A percentile compares a stretch with the other conserved stretches of the same genome.
Evolutionary conservation across 768 basidiomycete species (phyloP).

Genomic region (Lactarius psammicola): DNA sequence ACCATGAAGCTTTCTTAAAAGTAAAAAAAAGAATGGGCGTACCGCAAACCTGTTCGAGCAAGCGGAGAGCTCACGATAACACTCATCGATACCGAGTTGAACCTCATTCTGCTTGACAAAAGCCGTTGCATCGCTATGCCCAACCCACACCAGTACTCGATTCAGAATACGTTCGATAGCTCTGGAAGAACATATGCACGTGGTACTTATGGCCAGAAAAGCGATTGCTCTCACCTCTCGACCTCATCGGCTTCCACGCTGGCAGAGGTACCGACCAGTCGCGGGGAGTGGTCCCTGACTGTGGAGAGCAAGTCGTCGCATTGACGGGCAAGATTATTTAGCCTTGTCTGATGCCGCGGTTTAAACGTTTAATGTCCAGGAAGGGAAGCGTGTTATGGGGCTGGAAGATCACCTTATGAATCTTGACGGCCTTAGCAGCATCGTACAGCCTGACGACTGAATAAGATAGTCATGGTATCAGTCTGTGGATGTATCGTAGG

Average conservation of each 20-base stretch:
- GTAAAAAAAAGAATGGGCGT: conserved; percentile 14
- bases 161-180: conserved; percentile 4
- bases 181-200: conserved; percentile 4
- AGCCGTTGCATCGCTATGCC: background rate
- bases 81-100: conserved; percentile 41
- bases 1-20: background rate
- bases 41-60: conserved; percentile 41
- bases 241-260: conserved; percentile 12
- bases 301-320: conserved; percentile 6
- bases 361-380: background rate
- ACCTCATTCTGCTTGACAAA: conserved; percentile 43
- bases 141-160: conserved; percentile 8
- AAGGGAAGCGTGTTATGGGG: background rate
- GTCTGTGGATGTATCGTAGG: background rate
- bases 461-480: background rate
- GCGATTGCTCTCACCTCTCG: conserved; percentile 1
- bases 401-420: conserved; percentile 11
- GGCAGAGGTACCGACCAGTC: background rate
- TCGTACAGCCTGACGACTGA: conserved; percentile 16
- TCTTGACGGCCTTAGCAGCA: conserved; percentile 4
- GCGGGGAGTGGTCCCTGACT: conserved; percentile 11
- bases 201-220: background rate
- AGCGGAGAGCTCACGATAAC: conserved; percentile 41
- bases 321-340: conserved; percentile 5
- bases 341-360: background rate